Evolutionary conservation across 2,329 filamentous ascomycete genomes (phyloP), one percentile per base, ranked within the genome.

Genomic region (Dryadomyces quercivorus): DNA sequence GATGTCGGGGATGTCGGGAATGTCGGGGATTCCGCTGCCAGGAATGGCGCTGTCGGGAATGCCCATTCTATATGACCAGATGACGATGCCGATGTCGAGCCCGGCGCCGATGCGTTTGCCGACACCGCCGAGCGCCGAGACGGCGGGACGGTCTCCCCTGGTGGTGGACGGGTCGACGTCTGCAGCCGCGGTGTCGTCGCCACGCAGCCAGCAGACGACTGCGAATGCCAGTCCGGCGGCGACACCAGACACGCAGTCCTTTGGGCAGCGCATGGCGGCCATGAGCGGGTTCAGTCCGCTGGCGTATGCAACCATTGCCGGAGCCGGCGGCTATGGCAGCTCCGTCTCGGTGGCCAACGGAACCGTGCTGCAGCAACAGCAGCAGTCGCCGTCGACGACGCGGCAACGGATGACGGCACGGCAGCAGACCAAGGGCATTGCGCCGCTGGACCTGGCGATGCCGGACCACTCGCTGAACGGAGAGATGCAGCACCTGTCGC

Each of bases 401-500:
- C 66, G 68, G 21, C 70, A 71, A 58, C 65, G 71, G 2, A 57
- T 67, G 43, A 59, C 71, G 56, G 65, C 67, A 4, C 71, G 73
- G 12, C 67, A 70, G 21, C 75, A 70, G 22, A 74, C 75, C 46
- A 76, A 69, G 56, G 72, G 72, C 21, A 77, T 80, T 57, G 76
- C 77, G 15, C 76, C 78, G 7, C 66, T 81, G 18, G 78, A 82
- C 60, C 70, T 81, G 15, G 78, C 77, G 1, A 73, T 75, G 43
- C 69, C 72, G 3, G 72, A 74, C 36, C 68, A 69, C 20, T 67
- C 69, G 21, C 60, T 71, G 12, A 66, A 69, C 52, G 63, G 66
- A 5, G 76, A 79, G 9, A 63, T 72, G 51, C 72, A 74, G 45
- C 76, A 75, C 60, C 72, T 91, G 2, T 90, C 86, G 0, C 86